Conservation (phyloP, 176 grass and related monocot genomes). For the sorghum (Sorghum bicolor) region DNA sequence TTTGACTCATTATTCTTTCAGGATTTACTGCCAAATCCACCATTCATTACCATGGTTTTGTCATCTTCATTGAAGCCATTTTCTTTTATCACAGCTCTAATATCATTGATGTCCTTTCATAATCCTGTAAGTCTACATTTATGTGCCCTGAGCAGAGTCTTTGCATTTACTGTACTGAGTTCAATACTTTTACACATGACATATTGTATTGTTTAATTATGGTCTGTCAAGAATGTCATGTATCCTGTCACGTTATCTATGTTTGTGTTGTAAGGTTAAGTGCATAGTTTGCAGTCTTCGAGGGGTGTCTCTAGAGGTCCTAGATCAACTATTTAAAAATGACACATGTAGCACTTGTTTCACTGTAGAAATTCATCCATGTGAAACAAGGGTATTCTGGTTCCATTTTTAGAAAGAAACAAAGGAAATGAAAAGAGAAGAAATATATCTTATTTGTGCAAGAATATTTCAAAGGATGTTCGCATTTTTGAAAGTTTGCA, state of each 20-base stretch:
- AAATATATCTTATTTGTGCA: background rate
- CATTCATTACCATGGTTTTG: conserved; percentile 76
- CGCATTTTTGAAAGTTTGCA: background rate
- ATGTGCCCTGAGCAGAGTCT: background rate
- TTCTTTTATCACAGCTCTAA: conserved; percentile 60
- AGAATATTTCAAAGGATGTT: background rate
- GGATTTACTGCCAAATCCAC: conserved; percentile 55
- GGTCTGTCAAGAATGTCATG: background rate
- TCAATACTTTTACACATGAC: background rate
- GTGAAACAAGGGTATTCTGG: background rate
- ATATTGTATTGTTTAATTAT: background rate
- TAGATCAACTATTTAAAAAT: background rate
- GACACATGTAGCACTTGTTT: conserved; percentile 6
- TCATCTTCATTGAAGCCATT: conserved; percentile 75
- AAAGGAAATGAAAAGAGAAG: background rate
- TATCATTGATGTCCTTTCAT: conserved; percentile 49
- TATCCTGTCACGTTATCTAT: background rate
- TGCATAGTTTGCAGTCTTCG: background rate
- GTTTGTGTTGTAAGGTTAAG: background rate
- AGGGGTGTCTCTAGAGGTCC: background rate
- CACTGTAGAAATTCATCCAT: background rate
- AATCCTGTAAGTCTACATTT: conserved; percentile 57
- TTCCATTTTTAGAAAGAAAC: background rate
- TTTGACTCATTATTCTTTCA: conserved; percentile 42
- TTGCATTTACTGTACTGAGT: background rate